phyloP scores from a whole-genome alignment of 2,329 filamentous ascomycete genomes.

The Hypomyces perniciosus region DNA sequence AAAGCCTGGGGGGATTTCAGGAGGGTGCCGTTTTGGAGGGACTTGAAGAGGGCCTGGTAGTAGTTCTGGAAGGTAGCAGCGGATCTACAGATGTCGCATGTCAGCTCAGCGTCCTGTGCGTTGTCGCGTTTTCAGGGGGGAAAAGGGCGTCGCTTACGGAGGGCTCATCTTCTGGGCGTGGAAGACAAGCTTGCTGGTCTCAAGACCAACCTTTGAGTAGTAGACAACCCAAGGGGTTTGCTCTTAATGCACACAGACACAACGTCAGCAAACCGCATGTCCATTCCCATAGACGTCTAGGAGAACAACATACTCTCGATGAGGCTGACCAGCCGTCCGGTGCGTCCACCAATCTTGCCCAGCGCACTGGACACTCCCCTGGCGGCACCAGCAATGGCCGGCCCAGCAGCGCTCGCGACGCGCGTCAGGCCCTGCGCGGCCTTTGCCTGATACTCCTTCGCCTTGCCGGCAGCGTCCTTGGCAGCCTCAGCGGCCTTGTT shows the following conservation, averaged over 20 bases:
- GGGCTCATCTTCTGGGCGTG: slow-evolving; percentile 84
- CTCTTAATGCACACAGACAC: slow-evolving; percentile 44
- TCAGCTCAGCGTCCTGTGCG: not conserved
- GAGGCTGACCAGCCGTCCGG: slow-evolving; percentile 70
- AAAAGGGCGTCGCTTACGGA: slow-evolving; percentile 61
- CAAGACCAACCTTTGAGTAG: slow-evolving; percentile 83
- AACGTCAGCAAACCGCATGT: not conserved
- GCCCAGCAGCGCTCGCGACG: slow-evolving; percentile 73
- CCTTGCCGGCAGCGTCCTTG: slow-evolving; percentile 34
- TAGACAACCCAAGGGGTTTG: slow-evolving; percentile 82
- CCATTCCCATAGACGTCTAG: no score
- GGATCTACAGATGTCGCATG: slow-evolving; percentile 46
- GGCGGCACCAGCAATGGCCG: slow-evolving; percentile 67
- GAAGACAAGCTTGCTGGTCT: slow-evolving; percentile 84
- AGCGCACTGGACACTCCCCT: slow-evolving; percentile 60
- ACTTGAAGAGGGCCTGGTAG: slow-evolving; percentile 69
- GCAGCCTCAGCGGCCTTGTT: slow-evolving; percentile 33
- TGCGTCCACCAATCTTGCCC: slow-evolving; percentile 74
- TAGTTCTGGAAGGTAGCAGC: slow-evolving; percentile 78
- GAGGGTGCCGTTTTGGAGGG: slow-evolving; percentile 58
- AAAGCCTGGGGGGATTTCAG: slow-evolving; percentile 51
- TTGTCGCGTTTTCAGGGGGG: slow-evolving; percentile 10
- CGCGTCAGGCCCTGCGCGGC: slow-evolving; percentile 77
- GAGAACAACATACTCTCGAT: slow-evolving; percentile 68
- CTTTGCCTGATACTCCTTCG: slow-evolving; percentile 51